Conservation (phyloP, 768 basidiomycete genomes). For the Cyathus striatus region DNA sequence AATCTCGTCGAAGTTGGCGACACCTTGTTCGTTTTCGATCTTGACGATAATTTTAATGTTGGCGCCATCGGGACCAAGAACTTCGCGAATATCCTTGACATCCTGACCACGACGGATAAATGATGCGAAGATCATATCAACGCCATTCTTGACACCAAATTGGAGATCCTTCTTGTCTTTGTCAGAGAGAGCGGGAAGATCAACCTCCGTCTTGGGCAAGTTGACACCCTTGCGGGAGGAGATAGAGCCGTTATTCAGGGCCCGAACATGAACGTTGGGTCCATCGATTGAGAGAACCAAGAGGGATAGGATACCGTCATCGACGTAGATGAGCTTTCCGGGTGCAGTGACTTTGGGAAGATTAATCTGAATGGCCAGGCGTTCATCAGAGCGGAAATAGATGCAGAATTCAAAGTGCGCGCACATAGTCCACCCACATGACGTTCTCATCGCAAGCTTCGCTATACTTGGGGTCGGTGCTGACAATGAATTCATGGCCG, state of each 20-base stretch:
- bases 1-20: slow-evolving; percentile 98
- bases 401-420: slow-evolving; percentile 25
- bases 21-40: slow-evolving; percentile 99
- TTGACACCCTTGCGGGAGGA: slow-evolving; percentile 99
- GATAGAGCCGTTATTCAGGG: slow-evolving; percentile 87
- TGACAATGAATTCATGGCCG: slow-evolving; percentile 91
- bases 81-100: slow-evolving; percentile 87
- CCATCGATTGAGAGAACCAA: slow-evolving; percentile 89
- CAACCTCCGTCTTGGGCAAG: slow-evolving; percentile 95
- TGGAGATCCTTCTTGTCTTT: slow-evolving; percentile 95
- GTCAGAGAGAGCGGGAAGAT: slow-evolving; percentile 93
- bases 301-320: slow-evolving; percentile 95
- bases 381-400: slow-evolving; percentile 1
- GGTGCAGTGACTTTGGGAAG: slow-evolving; percentile 92
- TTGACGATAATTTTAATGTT: slow-evolving; percentile 99
- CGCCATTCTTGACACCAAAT: slow-evolving; percentile 96
- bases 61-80: slow-evolving; percentile 92
- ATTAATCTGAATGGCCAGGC: slow-evolving; percentile 54
- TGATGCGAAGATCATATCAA: slow-evolving; percentile 99
- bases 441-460: slow-evolving; percentile 78
- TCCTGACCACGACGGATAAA: slow-evolving; percentile 96
- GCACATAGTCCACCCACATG: slow-evolving; percentile 91
- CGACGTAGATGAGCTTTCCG: slow-evolving; percentile 97
- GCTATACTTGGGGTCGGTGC: slow-evolving; percentile 77
- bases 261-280: slow-evolving; percentile 73